These are phyloP conservation scores for Globisporangium barbulae DNA, from an alignment of 352 stramenopile species.

Conservation along the genomic window DNA sequence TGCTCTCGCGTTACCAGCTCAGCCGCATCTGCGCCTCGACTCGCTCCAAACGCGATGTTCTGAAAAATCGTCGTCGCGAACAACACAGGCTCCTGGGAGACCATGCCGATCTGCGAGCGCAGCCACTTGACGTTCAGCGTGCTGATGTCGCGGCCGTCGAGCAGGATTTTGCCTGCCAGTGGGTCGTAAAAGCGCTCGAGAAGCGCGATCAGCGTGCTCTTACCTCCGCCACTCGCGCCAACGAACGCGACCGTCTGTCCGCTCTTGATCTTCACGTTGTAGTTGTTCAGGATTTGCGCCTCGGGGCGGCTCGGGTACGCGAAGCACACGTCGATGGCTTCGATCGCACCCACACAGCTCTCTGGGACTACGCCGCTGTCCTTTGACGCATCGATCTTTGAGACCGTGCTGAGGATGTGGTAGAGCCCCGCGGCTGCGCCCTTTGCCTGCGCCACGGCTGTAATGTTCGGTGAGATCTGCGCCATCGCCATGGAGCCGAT, in stretches of 20 bases:
- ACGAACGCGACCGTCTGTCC: conserved; percentile 34
- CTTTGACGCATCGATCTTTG: conserved; percentile 38
- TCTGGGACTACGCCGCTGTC: conserved; percentile 25
- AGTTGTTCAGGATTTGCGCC: conserved; percentile 28
- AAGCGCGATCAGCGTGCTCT: conserved; percentile 47
- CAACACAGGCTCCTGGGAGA: conserved; percentile 87
- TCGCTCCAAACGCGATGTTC: conserved; percentile 85
- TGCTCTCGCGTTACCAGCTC: conserved; percentile 10
- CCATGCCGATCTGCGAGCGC: conserved; percentile 60
- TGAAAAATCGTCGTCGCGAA: conserved; percentile 88
- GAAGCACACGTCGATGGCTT: conserved; percentile 53
- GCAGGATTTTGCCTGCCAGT: conserved; percentile 52
- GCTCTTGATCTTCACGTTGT: conserved; percentile 26
- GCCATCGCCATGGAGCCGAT: conserved; percentile 38
- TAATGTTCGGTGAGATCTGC: conserved; percentile 42
- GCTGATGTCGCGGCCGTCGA: conserved; percentile 78
- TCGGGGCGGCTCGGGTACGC: conserved; percentile 59
- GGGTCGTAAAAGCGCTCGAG: conserved; percentile 91
- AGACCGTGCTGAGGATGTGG: conserved; percentile 45
- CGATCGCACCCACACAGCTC: conserved; percentile 31
- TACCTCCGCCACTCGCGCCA: conserved; percentile 27
- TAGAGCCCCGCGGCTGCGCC: conserved; percentile 41
- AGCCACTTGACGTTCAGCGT: conserved; percentile 79
- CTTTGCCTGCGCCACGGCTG: conserved; percentile 33
- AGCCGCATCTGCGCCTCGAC: conserved; percentile 3